These are phyloP conservation scores for Phytophthora chlamydospora DNA, from an alignment of 352 stramenopile genomes.

Conservation along the genomic window DNA sequence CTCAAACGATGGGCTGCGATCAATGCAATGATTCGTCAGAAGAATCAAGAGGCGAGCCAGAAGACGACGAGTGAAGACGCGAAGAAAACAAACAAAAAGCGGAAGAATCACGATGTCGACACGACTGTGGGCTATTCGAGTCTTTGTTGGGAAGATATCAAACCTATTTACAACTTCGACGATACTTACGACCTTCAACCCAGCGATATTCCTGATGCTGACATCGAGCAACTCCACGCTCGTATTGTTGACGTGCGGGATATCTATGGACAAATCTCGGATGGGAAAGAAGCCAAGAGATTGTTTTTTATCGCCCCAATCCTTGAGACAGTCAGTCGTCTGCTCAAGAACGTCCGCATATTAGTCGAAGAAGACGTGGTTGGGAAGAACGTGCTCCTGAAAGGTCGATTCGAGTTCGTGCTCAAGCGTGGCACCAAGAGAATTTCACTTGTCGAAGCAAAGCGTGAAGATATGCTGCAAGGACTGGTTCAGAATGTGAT, in stretches of 20 bases:
- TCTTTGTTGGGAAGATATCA: slow-evolving; percentile 30
- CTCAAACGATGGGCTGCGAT: slow-evolving; percentile 28
- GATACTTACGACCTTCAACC: slow-evolving; percentile 23
- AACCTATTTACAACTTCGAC: slow-evolving; percentile 27
- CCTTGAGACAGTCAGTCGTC: slow-evolving; percentile 24
- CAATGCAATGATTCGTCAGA: slow-evolving; percentile 27
- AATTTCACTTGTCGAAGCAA: slow-evolving; percentile 36
- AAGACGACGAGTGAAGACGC: slow-evolving; percentile 25
- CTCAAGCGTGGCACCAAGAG: slow-evolving; percentile 35
- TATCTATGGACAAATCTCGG: slow-evolving; percentile 13
- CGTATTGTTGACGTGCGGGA: slow-evolving; percentile 14
- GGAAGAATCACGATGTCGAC: slow-evolving; percentile 21
- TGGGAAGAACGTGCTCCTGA: slow-evolving; percentile 31
- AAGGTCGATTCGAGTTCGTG: slow-evolving; percentile 42
- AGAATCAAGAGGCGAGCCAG: slow-evolving; percentile 21
- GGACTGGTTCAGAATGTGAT: slow-evolving; percentile 36
- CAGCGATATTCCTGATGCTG: slow-evolving; percentile 21
- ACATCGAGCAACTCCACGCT: slow-evolving; percentile 26
- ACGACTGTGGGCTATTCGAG: slow-evolving; percentile 18
- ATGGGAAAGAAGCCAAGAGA: slow-evolving; percentile 26
- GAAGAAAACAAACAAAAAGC: slow-evolving; percentile 20
- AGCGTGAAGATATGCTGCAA: slow-evolving; percentile 37
- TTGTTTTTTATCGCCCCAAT: slow-evolving; percentile 18
- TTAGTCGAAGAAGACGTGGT: slow-evolving; percentile 27
- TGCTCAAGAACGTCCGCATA: slow-evolving; percentile 27